Conservation (phyloP, 2,329 filamentous ascomycete species). For the Alternaria rosae region DNA sequence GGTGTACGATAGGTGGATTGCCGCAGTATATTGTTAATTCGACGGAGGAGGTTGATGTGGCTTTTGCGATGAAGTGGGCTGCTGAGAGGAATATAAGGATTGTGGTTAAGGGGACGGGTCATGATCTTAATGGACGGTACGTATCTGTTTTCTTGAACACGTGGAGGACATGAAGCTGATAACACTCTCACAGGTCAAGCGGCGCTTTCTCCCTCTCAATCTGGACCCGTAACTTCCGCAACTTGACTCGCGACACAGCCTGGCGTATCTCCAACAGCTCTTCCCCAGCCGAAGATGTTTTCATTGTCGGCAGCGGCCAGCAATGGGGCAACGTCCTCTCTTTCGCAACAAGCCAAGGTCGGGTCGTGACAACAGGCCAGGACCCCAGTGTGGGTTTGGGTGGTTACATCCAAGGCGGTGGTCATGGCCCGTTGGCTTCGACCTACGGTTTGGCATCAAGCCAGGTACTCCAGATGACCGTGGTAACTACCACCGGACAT, state of each 20-base stretch:
- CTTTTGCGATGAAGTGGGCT: constrained; percentile 40
- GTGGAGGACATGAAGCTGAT: not conserved
- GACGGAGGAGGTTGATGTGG: constrained; percentile 30
- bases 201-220: not conserved
- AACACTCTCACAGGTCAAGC: not conserved
- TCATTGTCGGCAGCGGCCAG: not conserved
- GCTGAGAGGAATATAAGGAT: constrained; percentile 14
- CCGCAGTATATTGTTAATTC: constrained; percentile 1
- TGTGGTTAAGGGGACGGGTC: constrained; percentile 20
- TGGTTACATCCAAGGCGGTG: constrained; percentile 54
- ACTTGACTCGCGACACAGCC: not conserved
- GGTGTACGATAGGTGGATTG: not conserved
- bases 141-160: not conserved
- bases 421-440: constrained; percentile 59
- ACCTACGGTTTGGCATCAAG: constrained; percentile 42
- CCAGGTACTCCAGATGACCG: constrained; percentile 20
- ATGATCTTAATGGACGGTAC: constrained; percentile 20
- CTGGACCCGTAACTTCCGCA: not conserved
- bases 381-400: constrained; percentile 55
- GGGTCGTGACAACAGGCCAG: constrained; percentile 7
- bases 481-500: constrained; percentile 17
- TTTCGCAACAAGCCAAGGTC: not conserved
- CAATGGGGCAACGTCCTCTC: not conserved
- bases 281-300: not conserved
- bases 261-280: not conserved